Evolutionary conservation across 2,329 filamentous ascomycete species (phyloP).

Genomic region (Epicoccum nigrum): DNA sequence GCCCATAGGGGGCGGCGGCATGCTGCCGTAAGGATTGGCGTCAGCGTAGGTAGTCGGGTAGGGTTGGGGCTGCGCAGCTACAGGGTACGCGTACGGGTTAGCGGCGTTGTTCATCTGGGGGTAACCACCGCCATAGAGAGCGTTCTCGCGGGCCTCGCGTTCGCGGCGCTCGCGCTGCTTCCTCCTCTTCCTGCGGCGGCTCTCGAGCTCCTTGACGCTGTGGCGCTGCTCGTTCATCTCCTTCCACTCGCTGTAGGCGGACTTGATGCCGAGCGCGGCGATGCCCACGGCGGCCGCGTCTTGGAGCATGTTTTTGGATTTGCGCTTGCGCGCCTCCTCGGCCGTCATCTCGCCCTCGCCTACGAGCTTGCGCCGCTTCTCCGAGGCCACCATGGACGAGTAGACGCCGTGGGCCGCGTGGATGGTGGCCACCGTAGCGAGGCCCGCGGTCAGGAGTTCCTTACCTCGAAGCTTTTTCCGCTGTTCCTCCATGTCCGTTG

Average conservation of each 20-base stretch:
- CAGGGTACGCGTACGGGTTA: conserved; percentile 49
- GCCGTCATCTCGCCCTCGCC: conserved; percentile 67
- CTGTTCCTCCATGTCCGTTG: conserved; percentile 66
- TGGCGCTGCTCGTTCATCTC: conserved; percentile 68
- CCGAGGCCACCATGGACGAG: conserved; percentile 67
- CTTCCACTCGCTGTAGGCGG: conserved; percentile 70
- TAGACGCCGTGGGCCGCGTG: conserved; percentile 71
- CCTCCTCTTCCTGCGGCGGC: conserved; percentile 53
- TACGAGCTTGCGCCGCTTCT: conserved; percentile 65
- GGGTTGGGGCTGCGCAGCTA: conserved; percentile 42
- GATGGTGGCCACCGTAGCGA: conserved; percentile 72
- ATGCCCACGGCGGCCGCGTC: conserved; percentile 71
- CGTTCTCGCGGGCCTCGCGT: conserved; percentile 53
- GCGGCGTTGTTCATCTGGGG: conserved; percentile 31
- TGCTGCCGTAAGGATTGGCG: conserved; percentile 52
- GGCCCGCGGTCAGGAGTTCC: conserved; percentile 68
- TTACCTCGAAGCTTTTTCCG: conserved; percentile 70
- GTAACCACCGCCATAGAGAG: conserved; percentile 45
- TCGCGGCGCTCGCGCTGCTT: conserved; percentile 52
- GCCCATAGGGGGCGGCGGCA: conserved; percentile 51
- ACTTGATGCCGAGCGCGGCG: conserved; percentile 70
- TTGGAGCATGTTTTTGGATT: conserved; percentile 67
- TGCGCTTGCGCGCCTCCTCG: conserved; percentile 67
- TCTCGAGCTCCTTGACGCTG: conserved; percentile 61
- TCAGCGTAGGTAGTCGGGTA: conserved; percentile 53